Base-by-base conservation (phyloP, 768 basidiomycete species). In the Thelephora ganbajun region DNA sequence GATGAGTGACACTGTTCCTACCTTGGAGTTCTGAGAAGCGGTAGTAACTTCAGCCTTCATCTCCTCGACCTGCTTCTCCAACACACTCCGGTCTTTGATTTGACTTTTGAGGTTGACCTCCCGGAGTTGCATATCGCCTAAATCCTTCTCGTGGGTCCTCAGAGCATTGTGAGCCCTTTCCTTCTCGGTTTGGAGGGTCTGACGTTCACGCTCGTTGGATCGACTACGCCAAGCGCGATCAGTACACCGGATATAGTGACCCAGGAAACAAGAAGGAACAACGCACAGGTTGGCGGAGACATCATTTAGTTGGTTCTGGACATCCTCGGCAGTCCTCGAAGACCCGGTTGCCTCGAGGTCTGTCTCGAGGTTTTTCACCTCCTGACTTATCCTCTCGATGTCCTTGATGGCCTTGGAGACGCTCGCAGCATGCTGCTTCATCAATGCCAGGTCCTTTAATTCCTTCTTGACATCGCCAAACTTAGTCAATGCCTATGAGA, bases 251-350 rank as follows among this genome's bases (percentile, higher is more conserved):
- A 5, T 39, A 13, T 11, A 33, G 35, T 35, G 30, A 49, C 13
- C 23, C n/a, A 19, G 14, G 23, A 41, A 37, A 39, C 1, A 26
- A 42, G 6, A 19, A 22, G 19, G 39, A 47, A n/a, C 6, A 46
- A 41, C 36, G 58, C 56, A 94, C 92, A 90, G 69, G 51, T 82
- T 70, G 13, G 65, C 66, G 1, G 72, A 68, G 19, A 93, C 59
- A 1, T 65, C 63, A 47, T 83, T 77, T 5, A 96, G 68, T 57
- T 96, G 82, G 20, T 55, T 64, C 60, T 97, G 85, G 13, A 97
- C 82, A 43, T 93, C 91, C 42, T 90, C 86, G 0, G 77, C 74
- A 1, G 92, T 91, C 62, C 79, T 87, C 12, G 76, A 73, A 33
- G 82, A 83, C 2, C 92, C 93, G 2, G 79, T 79, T 6, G 72